These are phyloP conservation scores for Picochlorum costavermella DNA, from an alignment of 139 green algal genomes.

Conservation along the genomic window DNA sequence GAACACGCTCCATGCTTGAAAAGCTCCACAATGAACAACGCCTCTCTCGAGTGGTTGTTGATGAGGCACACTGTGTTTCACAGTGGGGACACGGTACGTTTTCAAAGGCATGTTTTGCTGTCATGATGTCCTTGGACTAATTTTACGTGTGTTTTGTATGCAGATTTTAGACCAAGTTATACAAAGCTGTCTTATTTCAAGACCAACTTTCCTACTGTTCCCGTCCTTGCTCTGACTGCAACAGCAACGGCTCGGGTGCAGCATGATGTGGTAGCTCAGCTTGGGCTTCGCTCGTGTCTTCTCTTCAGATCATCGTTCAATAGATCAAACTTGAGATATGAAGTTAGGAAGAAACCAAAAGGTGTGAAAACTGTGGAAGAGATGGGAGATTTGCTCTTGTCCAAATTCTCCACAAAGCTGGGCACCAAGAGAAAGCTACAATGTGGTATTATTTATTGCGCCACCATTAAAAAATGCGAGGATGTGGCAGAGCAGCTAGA, in stretches of 20 bases:
- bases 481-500: conserved; percentile 58
- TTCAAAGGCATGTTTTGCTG: conserved; percentile 5
- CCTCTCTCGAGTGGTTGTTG: conserved; percentile 69
- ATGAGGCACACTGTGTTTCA: conserved; percentile 96
- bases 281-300: conserved; percentile 46
- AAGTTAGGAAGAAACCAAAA: conserved; percentile 75
- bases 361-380: conserved; percentile 35
- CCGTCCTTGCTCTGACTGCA: conserved; percentile 78
- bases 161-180: conserved; percentile 93
- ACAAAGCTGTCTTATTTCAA: conserved; percentile 71
- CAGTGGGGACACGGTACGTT: conserved; percentile 75
- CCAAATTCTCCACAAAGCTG: conserved; percentile 28
- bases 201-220: conserved; percentile 53
- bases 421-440: conserved; percentile 16
- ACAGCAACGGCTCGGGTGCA: conserved; percentile 73
- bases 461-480: conserved; percentile 72
- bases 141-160: neutral
- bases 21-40: conserved; percentile 35
- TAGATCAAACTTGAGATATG: conserved; percentile 81
- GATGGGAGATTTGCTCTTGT: conserved; percentile 41
- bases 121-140: neutral
- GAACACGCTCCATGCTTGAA: conserved; percentile 55
- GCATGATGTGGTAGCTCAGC: conserved; percentile 56
- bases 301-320: conserved; percentile 89
- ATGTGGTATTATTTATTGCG: conserved; percentile 93